phyloP scores from a whole-genome alignment of 164 flowering plant species.

The Cinnamomum micranthum region DNA sequence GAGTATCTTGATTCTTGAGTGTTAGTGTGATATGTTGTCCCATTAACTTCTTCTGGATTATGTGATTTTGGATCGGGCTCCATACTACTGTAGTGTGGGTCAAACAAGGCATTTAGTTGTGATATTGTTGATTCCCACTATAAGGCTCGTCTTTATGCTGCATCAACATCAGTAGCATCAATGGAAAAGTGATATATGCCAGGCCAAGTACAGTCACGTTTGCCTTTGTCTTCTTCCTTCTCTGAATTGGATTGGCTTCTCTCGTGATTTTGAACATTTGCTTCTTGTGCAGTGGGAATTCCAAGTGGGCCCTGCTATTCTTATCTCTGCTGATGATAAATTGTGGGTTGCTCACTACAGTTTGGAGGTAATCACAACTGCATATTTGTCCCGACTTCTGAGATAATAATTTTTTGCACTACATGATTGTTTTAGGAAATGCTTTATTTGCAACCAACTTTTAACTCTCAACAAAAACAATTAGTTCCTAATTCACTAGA shows the following conservation, averaged over 20 bases:
- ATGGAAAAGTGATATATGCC: constrained; percentile 48
- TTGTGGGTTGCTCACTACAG: too few relatives aligned
- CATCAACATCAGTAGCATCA: constrained; percentile 45
- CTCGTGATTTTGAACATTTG: background rate
- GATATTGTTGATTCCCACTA: constrained; percentile 47
- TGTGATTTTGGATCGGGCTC: too few relatives aligned
- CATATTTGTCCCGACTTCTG: too few relatives aligned
- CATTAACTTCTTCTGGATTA: too few relatives aligned
- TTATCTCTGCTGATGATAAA: too few relatives aligned
- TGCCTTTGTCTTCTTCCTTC: background rate
- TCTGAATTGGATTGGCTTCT: background rate
- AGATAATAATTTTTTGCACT: too few relatives aligned
- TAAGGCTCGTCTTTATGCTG: constrained; percentile 50
- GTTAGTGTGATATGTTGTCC: too few relatives aligned
- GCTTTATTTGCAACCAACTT: too few relatives aligned
- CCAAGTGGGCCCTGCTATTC: too few relatives aligned
- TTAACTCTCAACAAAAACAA: background rate
- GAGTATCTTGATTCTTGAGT: too few relatives aligned
- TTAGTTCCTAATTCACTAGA: background rate
- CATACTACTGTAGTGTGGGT: too few relatives aligned
- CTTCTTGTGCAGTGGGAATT: background rate
- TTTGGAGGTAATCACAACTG: too few relatives aligned
- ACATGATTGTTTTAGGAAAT: background rate
- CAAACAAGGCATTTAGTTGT: constrained; percentile 4
- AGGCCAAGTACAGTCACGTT: constrained; percentile 30